A percentile compares a stretch with the other conserved stretches of the same genome.
Evolutionary conservation across 495 filamentous ascomycete species (phyloP).

Genomic region (Aspergillus asperescens): DNA sequence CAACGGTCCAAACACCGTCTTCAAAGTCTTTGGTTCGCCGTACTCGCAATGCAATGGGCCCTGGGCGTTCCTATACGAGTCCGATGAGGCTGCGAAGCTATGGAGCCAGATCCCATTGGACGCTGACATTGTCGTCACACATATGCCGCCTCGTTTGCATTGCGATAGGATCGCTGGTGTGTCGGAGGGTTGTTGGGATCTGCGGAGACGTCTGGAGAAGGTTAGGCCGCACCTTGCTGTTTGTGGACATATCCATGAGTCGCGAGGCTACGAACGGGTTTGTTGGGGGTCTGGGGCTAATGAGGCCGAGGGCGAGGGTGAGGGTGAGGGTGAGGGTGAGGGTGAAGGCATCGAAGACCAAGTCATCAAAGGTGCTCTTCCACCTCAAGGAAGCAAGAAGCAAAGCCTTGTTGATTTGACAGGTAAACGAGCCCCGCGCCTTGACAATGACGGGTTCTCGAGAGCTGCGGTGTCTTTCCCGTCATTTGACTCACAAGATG

Average conservation of each 20-base stretch:
- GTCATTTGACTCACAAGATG: slow-evolving; percentile 1
- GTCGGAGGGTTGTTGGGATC: slow-evolving; percentile 37
- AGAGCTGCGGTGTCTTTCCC: neutral
- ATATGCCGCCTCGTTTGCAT: slow-evolving; percentile 45
- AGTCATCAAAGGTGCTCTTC: slow-evolving; percentile 18
- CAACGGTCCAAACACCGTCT: slow-evolving; percentile 57
- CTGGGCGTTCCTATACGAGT: slow-evolving; percentile 70
- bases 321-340: neutral
- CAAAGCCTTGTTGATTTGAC: slow-evolving; percentile 55
- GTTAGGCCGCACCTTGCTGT: slow-evolving; percentile 42
- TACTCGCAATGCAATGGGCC: slow-evolving; percentile 56
- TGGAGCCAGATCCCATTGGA: slow-evolving; percentile 45
- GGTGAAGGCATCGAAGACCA: neutral
- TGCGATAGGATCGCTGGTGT: slow-evolving; percentile 33
- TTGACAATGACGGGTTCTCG: slow-evolving; percentile 37
- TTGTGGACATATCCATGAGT: slow-evolving; percentile 50
- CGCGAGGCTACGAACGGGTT: slow-evolving; percentile 42
- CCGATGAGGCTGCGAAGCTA: slow-evolving; percentile 41
- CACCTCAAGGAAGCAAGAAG: slow-evolving; percentile 48
- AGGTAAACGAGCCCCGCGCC: slow-evolving; percentile 35
- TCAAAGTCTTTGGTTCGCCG: slow-evolving; percentile 75
- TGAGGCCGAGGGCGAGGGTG: neutral
- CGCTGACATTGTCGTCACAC: slow-evolving; percentile 44
- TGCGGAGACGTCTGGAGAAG: slow-evolving; percentile 33
- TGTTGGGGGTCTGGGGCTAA: slow-evolving; percentile 23